Base-by-base conservation (phyloP, 2,329 filamentous ascomycete species). In the Fusarium neocosmosporiellum region DNA sequence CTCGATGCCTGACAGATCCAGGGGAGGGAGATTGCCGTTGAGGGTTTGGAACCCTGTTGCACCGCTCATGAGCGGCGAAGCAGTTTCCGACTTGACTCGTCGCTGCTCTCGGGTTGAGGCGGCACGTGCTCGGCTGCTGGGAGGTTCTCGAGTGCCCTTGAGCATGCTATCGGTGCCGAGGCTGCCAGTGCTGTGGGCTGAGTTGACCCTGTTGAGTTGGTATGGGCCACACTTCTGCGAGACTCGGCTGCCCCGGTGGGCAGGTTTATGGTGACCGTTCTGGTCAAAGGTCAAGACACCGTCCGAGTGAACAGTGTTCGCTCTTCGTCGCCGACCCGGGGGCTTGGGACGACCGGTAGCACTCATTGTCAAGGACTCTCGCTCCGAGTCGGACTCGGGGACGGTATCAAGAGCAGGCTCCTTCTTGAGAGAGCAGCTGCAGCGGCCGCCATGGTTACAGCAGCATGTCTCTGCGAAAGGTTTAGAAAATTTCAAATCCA, bases 381-480 rank as follows among this genome's bases (percentile, higher is more conserved):
- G 82, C 72, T 91, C 87, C 69, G 89, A 88, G 77, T 90, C 88
- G 70, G 89, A 89, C 80, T 92, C 90, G 62, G 88, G 89, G 18
- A 92, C 90, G 2, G 90, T 88, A 76, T 91, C 89, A 67, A 92
- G 86, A 72, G 74, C 77, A 54, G 83, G 83, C 77, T 92, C 90
- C 81, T 90, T 91, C 83, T 92, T 92, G 78, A 88, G 81, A 64
- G 86, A 86, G 80, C 91, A 93, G 63, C 89, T 88, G 84, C 91
- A 93, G 75, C 88, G 88, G 53, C 87, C 89, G 71, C 91, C 91
- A 76, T 92, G 91, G 80, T 91, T 92, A 81, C 91, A 93, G 82
- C 90, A 92, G 81, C 91, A 93, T 75, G 88, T 91, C 76, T 91
- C 89, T 89, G 83, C 65, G 72, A 64, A 59, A 58, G 66, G 46